These are phyloP conservation scores for Physcomitrellopsis africana DNA, from an alignment of 225 moss, liverwort and hornwort genomes.

Conservation along the genomic window DNA sequence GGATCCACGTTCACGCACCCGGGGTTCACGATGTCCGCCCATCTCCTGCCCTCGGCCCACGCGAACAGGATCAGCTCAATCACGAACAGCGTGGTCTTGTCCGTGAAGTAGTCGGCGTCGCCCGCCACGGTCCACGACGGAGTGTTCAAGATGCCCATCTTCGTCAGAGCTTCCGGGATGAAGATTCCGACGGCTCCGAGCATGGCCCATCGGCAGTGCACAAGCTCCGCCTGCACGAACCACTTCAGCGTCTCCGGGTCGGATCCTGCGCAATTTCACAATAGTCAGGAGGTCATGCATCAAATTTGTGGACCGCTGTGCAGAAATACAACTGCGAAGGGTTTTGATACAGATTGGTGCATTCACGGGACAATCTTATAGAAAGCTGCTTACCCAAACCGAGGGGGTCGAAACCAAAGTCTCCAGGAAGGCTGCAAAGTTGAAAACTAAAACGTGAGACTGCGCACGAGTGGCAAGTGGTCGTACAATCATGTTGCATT, in stretches of 20 bases:
- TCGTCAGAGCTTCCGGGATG: conserved; percentile 65
- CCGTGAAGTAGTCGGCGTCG: conserved; percentile 55
- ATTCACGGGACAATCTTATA: background rate
- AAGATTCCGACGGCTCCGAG: conserved; percentile 73
- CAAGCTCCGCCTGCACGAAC: conserved; percentile 74
- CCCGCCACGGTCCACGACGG: conserved; percentile 64
- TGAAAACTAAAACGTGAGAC: background rate
- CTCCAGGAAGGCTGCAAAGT: conserved; percentile 51
- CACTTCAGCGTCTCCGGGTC: conserved; percentile 71
- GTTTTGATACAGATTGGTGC: background rate
- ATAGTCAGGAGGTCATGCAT: no score
- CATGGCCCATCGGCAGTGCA: conserved; percentile 73
- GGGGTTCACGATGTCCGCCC: conserved; percentile 72
- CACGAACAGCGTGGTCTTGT: conserved; percentile 56
- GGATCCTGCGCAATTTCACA: conserved; percentile 41
- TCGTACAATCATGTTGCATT: no score
- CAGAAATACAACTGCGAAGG: background rate
- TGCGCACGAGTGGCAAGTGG: no score
- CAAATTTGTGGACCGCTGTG: background rate
- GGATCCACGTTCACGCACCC: conserved; percentile 66
- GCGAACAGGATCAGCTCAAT: conserved; percentile 59
- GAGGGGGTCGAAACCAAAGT: conserved; percentile 73
- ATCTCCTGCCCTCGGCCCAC: conserved; percentile 76
- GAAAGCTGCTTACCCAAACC: conserved; percentile 49
- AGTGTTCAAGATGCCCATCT: conserved; percentile 56